Base-by-base conservation (phyloP, 2,329 filamentous ascomycete species). In the Dactylonectria estremocensis region DNA sequence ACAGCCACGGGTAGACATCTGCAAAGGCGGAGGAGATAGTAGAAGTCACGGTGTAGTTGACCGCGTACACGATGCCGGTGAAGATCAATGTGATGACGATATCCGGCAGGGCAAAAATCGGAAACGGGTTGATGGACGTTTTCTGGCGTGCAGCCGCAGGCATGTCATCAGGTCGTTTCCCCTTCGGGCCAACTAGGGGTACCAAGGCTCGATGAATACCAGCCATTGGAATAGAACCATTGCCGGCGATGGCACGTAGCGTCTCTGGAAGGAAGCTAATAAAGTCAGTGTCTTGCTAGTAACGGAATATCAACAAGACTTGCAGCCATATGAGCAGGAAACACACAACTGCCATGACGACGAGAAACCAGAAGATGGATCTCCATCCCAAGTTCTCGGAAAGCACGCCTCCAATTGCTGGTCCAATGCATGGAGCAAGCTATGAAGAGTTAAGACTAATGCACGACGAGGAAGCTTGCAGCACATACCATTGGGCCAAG, bases 321-420 rank as follows among this genome's bases (percentile, higher is more conserved):
- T 77, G 76, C 62, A 76, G 46, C 3, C 81, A 59, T 40, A 83
- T 79, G 3, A 80, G 74, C 2, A 80, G 37, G 28, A 82, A 72
- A 59, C 80, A 83, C 2, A 74, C 74, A 0, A 78, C 82, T 0
- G 82, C 77, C 56, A 85, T 78, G 20, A 88, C 86, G 33, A 83
- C 77, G 5, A 89, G 78, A 64, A 88, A 86, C 85, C 86, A 88
- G 69, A 89, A 89, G 7, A 88, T 83, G 2, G 81, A 80, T 45
- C 81, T 77, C 86, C 86, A 89, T 0, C 86, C 86, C 0, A 88
- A 70, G 46, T 81, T 80, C 54, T 85, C 81, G 0, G 82, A 79
- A 0, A 89, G 68, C 0, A 83, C 74, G 8, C 86, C 87, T 0
- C 86, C 87, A 24, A 89, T 82, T 0, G 87, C 80, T 0, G 87